phyloP scores from a whole-genome alignment of 495 filamentous ascomycete genomes.

The Xylona heveae region DNA sequence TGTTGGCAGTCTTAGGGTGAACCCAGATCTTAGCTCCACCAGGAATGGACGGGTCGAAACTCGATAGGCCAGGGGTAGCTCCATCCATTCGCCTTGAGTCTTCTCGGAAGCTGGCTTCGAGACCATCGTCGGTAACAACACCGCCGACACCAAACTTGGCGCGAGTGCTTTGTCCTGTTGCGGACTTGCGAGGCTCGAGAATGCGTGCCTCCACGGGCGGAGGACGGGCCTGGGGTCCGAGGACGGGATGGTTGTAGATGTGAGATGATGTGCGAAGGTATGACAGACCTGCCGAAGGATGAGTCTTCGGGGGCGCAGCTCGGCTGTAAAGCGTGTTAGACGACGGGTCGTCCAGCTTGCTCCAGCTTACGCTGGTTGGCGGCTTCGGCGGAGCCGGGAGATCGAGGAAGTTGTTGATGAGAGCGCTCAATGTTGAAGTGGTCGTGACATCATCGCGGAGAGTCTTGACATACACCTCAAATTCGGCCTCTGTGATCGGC shows the following conservation, averaged over 20 bases:
- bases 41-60: slow-evolving; percentile 32
- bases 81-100: slow-evolving; percentile 1
- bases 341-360: background rate
- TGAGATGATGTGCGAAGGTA: slow-evolving; percentile 54
- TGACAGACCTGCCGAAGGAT: slow-evolving; percentile 77
- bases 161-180: slow-evolving; percentile 4
- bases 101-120: slow-evolving; percentile 11
- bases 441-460: slow-evolving; percentile 29
- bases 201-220: slow-evolving; percentile 49
- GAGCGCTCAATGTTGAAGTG: slow-evolving; percentile 17
- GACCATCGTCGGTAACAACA: slow-evolving; percentile 22
- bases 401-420: slow-evolving; percentile 33
- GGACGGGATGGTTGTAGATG: slow-evolving; percentile 59
- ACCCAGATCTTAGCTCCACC: slow-evolving; percentile 52
- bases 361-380: background rate
- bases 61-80: slow-evolving; percentile 16
- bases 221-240: slow-evolving; percentile 47
- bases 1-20: slow-evolving; percentile 27
- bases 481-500: slow-evolving; percentile 35
- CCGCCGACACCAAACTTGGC: slow-evolving; percentile 29
- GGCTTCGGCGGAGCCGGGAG: slow-evolving; percentile 14
- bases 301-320: slow-evolving; percentile 54
- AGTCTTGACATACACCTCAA: slow-evolving; percentile 34
- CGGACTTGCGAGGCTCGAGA: slow-evolving; percentile 20
- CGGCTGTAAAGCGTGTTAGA: slow-evolving; percentile 26